phyloP scores from a whole-genome alignment of 1,284 basidiomycete genomes.

The Cryptococcus amylolentus region DNA sequence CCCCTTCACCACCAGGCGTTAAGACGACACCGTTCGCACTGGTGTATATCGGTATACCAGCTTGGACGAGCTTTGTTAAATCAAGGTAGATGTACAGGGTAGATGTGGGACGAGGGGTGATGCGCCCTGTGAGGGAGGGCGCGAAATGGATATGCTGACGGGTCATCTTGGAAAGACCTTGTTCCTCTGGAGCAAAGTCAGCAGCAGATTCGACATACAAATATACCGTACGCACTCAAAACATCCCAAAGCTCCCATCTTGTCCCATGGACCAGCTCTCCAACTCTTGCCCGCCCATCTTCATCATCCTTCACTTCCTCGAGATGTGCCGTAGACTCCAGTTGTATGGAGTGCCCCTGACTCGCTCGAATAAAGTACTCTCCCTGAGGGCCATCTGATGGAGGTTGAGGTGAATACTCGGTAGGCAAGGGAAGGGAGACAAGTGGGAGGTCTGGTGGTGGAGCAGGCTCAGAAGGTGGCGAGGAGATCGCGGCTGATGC shows the following conservation, averaged over 20 bases:
- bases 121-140: conserved; percentile 28
- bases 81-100: conserved; percentile 48
- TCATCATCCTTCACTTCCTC: conserved; percentile 32
- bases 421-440: conserved; percentile 17
- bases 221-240: conserved; percentile 35
- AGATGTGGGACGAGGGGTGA: conserved; percentile 41
- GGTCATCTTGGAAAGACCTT: conserved; percentile 45
- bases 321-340: conserved; percentile 59
- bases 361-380: conserved; percentile 86
- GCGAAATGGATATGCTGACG: conserved; percentile 51
- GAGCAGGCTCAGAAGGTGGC: not conserved
- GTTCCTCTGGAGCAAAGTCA: conserved; percentile 16
- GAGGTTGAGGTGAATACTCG: not conserved
- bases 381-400: conserved; percentile 6
- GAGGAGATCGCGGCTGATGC: conserved; percentile 2
- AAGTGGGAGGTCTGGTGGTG: conserved; percentile 29
- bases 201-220: not conserved
- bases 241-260: conserved; percentile 43
- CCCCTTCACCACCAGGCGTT: conserved; percentile 40
- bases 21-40: conserved; percentile 48
- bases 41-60: conserved; percentile 42
- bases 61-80: conserved; percentile 30
- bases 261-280: conserved; percentile 48
- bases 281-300: conserved; percentile 29
- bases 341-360: conserved; percentile 85